phyloP scores from a whole-genome alignment of 2,329 filamentous ascomycete genomes.

The Talaromyces piceae region DNA sequence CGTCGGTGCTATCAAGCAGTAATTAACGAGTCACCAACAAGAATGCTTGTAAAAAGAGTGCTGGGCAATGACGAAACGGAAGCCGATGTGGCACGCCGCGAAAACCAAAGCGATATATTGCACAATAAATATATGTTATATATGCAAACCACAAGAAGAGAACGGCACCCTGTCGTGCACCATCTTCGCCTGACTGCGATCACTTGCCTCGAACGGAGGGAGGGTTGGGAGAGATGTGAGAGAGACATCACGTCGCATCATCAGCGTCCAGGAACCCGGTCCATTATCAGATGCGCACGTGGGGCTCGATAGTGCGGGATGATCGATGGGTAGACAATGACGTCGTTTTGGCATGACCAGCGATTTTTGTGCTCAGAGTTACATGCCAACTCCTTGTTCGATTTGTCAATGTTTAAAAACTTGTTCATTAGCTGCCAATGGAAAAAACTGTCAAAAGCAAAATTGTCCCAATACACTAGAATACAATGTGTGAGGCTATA shows the following conservation, averaged over 20 bases:
- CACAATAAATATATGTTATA: not conserved
- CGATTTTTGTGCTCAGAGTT: too few species aligned
- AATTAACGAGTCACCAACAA: not conserved
- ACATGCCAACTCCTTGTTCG: too few species aligned
- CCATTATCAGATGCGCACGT: not conserved
- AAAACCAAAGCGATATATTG: too few species aligned
- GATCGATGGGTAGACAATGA: not conserved
- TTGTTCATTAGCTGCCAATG: not conserved
- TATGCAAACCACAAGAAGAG: not conserved
- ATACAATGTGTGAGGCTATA: slow-evolving; percentile 11
- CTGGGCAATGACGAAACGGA: too few species aligned
- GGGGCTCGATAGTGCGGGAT: not conserved
- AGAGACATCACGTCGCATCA: not conserved
- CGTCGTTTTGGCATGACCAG: not conserved
- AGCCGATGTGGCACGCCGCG: too few species aligned
- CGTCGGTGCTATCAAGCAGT: not conserved
- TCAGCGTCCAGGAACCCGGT: too few species aligned
- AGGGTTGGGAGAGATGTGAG: too few species aligned
- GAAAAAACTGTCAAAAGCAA: not conserved
- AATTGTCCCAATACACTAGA: slow-evolving; percentile 5
- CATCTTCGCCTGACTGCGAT: not conserved
- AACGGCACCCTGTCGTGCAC: not conserved
- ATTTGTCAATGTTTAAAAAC: not conserved
- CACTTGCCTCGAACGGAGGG: not conserved
- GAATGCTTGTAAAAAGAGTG: not conserved